Evolutionary conservation across 345 rosid genomes (phyloP), one percentile per base, ranked within the genome.

Genomic region (Rubroshorea leprosula): DNA sequence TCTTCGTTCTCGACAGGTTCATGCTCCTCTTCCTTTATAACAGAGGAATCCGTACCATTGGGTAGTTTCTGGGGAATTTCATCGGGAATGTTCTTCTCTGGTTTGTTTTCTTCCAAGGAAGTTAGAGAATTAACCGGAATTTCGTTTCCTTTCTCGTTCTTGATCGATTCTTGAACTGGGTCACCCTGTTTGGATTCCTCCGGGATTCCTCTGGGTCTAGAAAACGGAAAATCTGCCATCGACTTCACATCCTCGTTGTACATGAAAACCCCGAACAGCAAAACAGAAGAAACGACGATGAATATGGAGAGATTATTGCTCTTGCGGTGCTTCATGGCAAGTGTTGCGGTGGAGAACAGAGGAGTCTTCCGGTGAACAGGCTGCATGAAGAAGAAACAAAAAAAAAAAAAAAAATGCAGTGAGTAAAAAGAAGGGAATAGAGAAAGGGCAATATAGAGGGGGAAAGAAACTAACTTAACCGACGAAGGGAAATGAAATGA

Each of bases 211-310:
- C 54, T 84, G 0, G 70, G 80, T 71, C 74, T 68, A 0, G 97
- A 89, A 72, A 92, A 89, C 25, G 98, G 95, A 19, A 86, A 88
- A 45, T 81, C 80, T 0, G 85, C 79, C 0, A 85, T 73, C 51
- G 96, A 82, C 63, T 80, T 83, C 54, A 85, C 71, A 56, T 85
- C 83, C 58, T 85, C 84, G 52, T 73, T 80, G 79, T 86, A 83
- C 74, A 83, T 73, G 71, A 83, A 75, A 23, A 79, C 67, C 50
- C 88, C 94, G 20, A 93, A 85, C 27, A 93, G 63, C 45, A 89
- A 78, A 0, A 85, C 65, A 0, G 85, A 81, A 59, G 73, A 74
- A 38, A 68, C 65, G 7, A 81, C 76, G 17, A 76, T 70, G 18
- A 81, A 83, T 15, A 86, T 60, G 0, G 96, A 83, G 45, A 86